Conservation (phyloP, 2,329 filamentous ascomycete species). For the Niveomyces coronatus region DNA sequence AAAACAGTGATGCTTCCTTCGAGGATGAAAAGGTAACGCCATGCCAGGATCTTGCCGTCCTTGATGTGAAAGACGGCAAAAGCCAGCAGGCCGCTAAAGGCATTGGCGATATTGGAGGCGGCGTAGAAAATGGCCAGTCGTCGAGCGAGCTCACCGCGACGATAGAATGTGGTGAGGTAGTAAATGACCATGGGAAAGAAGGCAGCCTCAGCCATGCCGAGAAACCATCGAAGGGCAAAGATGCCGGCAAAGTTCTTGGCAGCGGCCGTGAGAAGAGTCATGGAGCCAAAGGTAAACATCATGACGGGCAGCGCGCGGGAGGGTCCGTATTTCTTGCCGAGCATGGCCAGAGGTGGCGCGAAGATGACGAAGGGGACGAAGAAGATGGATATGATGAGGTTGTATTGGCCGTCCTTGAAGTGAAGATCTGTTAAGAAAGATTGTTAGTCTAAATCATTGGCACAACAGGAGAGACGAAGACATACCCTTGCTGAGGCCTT, state of each 20-base stretch:
- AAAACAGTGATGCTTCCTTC: constrained; percentile 47
- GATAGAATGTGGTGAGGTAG: constrained; percentile 42
- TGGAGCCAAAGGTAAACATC: constrained; percentile 62
- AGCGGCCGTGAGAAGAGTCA: constrained; percentile 49
- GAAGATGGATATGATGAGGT: constrained; percentile 61
- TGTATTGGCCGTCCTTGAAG: constrained; percentile 56
- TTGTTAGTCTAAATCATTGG: constrained; percentile 29
- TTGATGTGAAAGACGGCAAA: constrained; percentile 40
- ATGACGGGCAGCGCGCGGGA: constrained; percentile 55
- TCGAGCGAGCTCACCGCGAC: constrained; percentile 33
- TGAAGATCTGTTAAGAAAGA: constrained; percentile 29
- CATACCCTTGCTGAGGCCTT: constrained; percentile 27
- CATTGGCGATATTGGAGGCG: constrained; percentile 60
- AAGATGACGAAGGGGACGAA: constrained; percentile 67
- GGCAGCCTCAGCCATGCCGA: constrained; percentile 45
- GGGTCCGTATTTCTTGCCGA: constrained; percentile 62
- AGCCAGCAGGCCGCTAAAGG: constrained; percentile 37
- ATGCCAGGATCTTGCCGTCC: constrained; percentile 25
- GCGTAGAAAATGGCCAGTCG: constrained; percentile 60
- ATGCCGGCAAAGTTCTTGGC: constrained; percentile 39
- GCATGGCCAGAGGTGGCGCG: constrained; percentile 47
- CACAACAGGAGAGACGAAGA: constrained; percentile 26
- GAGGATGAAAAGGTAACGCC: constrained; percentile 44
- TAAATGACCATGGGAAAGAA: constrained; percentile 46
- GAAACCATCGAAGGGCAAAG: constrained; percentile 37